Conservation (phyloP, 2,329 filamentous ascomycete genomes). For the Botryotinia narcissicola region DNA sequence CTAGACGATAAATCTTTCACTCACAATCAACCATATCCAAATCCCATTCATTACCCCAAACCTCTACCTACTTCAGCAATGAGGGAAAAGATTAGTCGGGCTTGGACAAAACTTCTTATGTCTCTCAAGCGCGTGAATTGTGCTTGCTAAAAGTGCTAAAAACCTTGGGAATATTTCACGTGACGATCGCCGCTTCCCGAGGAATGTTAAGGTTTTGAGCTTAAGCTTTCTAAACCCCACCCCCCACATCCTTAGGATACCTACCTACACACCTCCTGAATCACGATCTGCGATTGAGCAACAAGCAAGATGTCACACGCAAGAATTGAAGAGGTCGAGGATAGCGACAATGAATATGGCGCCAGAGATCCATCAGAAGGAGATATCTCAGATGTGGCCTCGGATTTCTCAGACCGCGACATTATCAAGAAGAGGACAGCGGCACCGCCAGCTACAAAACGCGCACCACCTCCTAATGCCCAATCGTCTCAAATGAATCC, state of each 20-base stretch:
- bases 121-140: conserved; percentile 19
- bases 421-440: conserved; percentile 33
- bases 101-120: conserved; percentile 17
- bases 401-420: conserved; percentile 52
- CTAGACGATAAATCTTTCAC: not conserved
- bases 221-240: conserved; percentile 12
- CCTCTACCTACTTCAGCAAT: not conserved
- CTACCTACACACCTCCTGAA: conserved; percentile 1
- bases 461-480: conserved; percentile 38
- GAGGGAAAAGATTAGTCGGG: conserved; percentile 13
- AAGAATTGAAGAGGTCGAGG: conserved; percentile 87
- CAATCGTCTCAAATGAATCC: conserved; percentile 42
- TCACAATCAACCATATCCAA: not conserved
- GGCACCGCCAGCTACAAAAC: conserved; percentile 20
- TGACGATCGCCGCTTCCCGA: not conserved
- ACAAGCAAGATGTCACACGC: conserved; percentile 70
- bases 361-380: conserved; percentile 77
- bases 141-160: conserved; percentile 14
- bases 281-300: conserved; percentile 10
- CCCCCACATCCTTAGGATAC: conserved; percentile 11
- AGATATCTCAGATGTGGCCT: conserved; percentile 66
- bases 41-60: not conserved
- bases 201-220: not conserved
- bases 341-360: conserved; percentile 57
- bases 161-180: not conserved